Evolutionary conservation across 495 filamentous ascomycete species (phyloP), one percentile per base, ranked within the genome.

Genomic region (Pyrenula aspistea): DNA sequence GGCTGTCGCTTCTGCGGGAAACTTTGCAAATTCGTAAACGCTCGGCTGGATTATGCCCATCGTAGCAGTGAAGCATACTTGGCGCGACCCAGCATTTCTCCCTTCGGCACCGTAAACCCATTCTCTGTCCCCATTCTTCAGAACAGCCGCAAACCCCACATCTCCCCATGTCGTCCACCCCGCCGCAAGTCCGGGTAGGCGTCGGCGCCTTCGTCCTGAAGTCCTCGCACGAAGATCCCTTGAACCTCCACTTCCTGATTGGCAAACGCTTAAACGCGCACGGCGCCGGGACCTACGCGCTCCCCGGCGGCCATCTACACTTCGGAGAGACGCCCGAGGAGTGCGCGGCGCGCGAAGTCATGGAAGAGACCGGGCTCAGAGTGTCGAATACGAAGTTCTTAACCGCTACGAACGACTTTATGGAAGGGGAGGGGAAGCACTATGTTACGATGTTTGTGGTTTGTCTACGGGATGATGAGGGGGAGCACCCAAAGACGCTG

Each of bases 291-390:
- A 79, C 80, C 4, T 83, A 73, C 73, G 80, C 79, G 24, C 73
- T 84, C 15, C 83, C 85, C 2, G 85, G 85, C 50, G 85, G 85
- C 2, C 85, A 89, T 54, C 77, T 88, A 12, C 84, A 89, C 48
- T 73, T 77, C 56, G 80, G 80, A 49, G 85, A 89, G 61, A 67
- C 69, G 1, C 73, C 76, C 51, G 73, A 80, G 48, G 66, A 58
- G 0, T 86, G 83, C 61, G 83, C 84, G 0, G 73, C 65, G 53
- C 77, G 85, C n/a, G 85, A 88, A 63, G 69, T 80, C 0, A 66
- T 80, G 10, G 85, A 89, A 63, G 85, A 89, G 64, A 86, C 85
- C 0, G 85, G 78, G 2, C 68, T 88, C 2, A 55, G 65, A 0
- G 73, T 86, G 10, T 61, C 49, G 1, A 71, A 76, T 10, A 25